Evolutionary conservation across 345 rosid species (phyloP).

Genomic region (Populus simonii): DNA sequence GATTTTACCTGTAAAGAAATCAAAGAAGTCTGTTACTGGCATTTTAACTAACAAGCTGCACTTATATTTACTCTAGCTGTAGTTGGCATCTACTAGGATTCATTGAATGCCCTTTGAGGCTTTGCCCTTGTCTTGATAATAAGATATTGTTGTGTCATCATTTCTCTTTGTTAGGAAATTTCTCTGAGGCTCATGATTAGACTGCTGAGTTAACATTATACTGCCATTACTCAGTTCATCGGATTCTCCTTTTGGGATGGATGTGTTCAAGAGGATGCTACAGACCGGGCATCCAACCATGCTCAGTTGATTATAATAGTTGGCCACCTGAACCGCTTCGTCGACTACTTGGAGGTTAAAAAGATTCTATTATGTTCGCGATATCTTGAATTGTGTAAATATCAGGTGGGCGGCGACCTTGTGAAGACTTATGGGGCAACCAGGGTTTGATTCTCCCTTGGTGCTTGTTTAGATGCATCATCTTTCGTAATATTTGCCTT

Average conservation of each 20-base stretch:
- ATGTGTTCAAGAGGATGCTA: slow-evolving; percentile 87
- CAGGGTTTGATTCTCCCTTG: background rate
- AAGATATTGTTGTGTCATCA: slow-evolving; percentile 25
- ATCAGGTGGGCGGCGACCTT: background rate
- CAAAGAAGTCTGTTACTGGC: background rate
- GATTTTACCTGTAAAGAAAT: background rate
- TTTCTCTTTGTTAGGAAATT: slow-evolving; percentile 28
- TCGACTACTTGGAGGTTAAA: background rate
- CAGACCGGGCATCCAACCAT: slow-evolving; percentile 93
- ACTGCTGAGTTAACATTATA: slow-evolving; percentile 34
- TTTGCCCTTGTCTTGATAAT: slow-evolving; percentile 22
- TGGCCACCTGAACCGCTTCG: slow-evolving; percentile 1
- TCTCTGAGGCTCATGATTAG: slow-evolving; percentile 30
- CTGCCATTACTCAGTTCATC: slow-evolving; percentile 67
- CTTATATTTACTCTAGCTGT: background rate
- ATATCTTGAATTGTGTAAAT: background rate
- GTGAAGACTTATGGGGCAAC: background rate
- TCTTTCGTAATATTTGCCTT: background rate
- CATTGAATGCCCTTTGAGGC: slow-evolving; percentile 13
- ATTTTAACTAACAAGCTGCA: background rate
- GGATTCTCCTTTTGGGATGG: slow-evolving; percentile 95
- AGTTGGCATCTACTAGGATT: slow-evolving; percentile 7
- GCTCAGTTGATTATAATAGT: slow-evolving; percentile 53
- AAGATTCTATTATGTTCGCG: background rate
- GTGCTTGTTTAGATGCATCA: background rate